Conservation (phyloP, 2,329 filamentous ascomycete species). For the Ophiocordyceps camponoti-leonardi region DNA sequence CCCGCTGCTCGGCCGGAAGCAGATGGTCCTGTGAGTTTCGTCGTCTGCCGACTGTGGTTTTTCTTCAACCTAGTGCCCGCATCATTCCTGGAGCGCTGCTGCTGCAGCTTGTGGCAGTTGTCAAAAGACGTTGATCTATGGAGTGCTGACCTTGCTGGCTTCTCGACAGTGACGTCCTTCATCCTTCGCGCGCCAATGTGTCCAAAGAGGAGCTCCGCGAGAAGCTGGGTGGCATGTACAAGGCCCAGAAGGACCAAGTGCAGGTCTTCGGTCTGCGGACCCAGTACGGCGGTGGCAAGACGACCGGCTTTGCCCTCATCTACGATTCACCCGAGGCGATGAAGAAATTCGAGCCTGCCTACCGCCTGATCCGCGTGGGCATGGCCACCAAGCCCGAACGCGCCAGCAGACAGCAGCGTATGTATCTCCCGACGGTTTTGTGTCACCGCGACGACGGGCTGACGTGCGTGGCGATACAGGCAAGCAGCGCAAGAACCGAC, state of each 20-base stretch:
- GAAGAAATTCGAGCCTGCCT: slow-evolving; percentile 99
- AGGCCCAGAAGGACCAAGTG: slow-evolving; percentile 94
- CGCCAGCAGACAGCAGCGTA: slow-evolving; percentile 97
- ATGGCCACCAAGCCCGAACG: slow-evolving; percentile 91
- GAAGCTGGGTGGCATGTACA: slow-evolving; percentile 93
- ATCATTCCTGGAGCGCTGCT: no score
- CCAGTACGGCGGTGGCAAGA: slow-evolving; percentile 99
- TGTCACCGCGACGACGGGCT: slow-evolving; percentile 2
- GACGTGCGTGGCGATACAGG: slow-evolving; percentile 36
- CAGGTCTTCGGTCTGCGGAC: slow-evolving; percentile 97
- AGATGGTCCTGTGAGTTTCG: slow-evolving; percentile 93
- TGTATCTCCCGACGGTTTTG: slow-evolving; percentile 23
- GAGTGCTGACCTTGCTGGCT: slow-evolving; percentile 3
- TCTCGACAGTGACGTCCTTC: slow-evolving; percentile 77
- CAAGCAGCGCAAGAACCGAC: slow-evolving; percentile 99
- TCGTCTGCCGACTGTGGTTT: slow-evolving; percentile 7
- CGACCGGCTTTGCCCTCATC: slow-evolving; percentile 94
- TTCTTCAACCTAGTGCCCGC: neutral
- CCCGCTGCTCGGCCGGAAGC: slow-evolving; percentile 94
- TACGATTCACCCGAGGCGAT: slow-evolving; percentile 97
- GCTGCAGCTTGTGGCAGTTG: no score
- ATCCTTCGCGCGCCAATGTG: slow-evolving; percentile 96
- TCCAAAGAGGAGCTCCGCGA: slow-evolving; percentile 96
- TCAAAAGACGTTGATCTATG: no score
- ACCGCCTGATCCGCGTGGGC: slow-evolving; percentile 90